Evolutionary conservation across 2,329 filamentous ascomycete species (phyloP).

Genomic region (Corinectria fuckeliana): DNA sequence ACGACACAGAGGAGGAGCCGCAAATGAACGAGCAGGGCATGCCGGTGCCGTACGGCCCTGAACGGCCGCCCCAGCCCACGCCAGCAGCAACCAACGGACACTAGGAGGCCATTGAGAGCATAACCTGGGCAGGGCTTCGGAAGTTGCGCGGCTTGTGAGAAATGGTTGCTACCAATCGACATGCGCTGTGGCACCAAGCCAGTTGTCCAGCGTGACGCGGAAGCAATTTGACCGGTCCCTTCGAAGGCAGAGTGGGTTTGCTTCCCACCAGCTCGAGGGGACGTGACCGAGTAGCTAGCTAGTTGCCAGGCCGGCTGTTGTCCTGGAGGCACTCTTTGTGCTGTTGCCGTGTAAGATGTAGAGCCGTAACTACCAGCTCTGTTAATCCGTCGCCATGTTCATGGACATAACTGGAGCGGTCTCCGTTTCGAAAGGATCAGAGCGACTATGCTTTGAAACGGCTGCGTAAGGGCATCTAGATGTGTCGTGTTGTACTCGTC

Average conservation of each 20-base stretch:
- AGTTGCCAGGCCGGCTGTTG: conserved; percentile 21
- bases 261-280: conserved; percentile 7
- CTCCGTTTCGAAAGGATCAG: neutral
- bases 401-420: neutral
- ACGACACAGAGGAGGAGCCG: conserved; percentile 62
- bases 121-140: conserved; percentile 21
- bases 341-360: conserved; percentile 36
- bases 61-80: conserved; percentile 52
- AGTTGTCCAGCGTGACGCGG: conserved; percentile 7
- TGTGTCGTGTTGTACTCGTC: neutral
- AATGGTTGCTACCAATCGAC: neutral
- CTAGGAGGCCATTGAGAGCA: conserved; percentile 42
- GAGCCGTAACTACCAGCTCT: conserved; percentile 34
- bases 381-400: conserved; percentile 30
- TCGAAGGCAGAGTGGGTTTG: conserved; percentile 13
- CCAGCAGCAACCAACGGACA: conserved; percentile 52
- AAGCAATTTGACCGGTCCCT: conserved; percentile 14
- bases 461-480: neutral
- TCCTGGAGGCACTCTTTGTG: conserved; percentile 26
- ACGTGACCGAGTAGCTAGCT: conserved; percentile 19
- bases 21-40: conserved; percentile 45
- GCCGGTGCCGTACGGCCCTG: conserved; percentile 55
- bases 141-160: neutral
- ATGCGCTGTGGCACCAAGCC: neutral
- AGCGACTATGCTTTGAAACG: neutral